Base-by-base conservation (phyloP, 1,284 basidiomycete genomes). In the Abortiporus biennis region DNA sequence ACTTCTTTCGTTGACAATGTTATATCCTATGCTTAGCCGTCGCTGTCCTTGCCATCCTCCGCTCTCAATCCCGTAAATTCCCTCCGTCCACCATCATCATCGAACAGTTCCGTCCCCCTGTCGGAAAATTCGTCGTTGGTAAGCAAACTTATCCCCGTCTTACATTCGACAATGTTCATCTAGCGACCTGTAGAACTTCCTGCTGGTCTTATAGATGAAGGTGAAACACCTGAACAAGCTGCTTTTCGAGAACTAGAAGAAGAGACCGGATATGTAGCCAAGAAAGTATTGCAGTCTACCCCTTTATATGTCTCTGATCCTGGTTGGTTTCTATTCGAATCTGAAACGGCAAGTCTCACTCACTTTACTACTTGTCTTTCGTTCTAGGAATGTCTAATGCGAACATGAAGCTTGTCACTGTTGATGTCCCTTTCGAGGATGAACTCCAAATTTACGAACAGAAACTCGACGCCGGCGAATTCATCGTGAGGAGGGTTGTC, bases 211-310 rank as follows among this genome's bases (percentile, higher is more conserved):
- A 80, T 97, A 46, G 89, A 94, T 57, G 78, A 82, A 46, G 78
- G 78, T 1, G 85, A 97, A 65, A 78, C 80, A 1, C 71, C 87
- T 0, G 85, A 85, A 62, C 65, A 74, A 43, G 77, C 90, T 1
- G 92, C 90, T 1, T 69, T 92, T 25, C 77, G 92, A 25, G 93
- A 97, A 57, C 72, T 97, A 6, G 71, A 83, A 53, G 93, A 97
- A 64, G 93, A 96, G 64, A 95, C 92, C 0, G 92, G 92, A 1
- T 94, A 85, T 62, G 77, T 70, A 49, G 80, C 74, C n/a, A 67
- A 71, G 50, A 64, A 66, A 29, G 69, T 92, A 25, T 56, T 82
- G 21, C 73, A 87, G 40, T 70, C 80, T 0, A 84, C 86, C 1
- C 78, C 85, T 1, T 58, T 88, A 1, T 58, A 89, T 20, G 87